Percentiles rank a stretch among this genome's conserved stretches.
Evolutionary conservation across 2,329 filamentous ascomycete species (phyloP).

Genomic region (Claviceps sorghi): DNA sequence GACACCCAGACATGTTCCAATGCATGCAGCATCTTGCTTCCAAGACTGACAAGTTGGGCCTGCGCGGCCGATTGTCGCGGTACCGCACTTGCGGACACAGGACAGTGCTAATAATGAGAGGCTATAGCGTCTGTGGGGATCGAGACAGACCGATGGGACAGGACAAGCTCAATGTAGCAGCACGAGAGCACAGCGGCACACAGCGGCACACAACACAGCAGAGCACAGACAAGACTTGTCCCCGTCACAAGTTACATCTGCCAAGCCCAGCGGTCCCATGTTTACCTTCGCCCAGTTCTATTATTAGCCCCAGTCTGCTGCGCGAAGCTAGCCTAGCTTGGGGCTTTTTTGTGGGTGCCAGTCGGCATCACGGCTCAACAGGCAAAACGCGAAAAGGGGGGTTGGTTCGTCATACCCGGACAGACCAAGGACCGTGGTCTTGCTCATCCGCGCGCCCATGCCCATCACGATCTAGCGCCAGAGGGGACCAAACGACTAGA

Average conservation of each 20-base stretch:
- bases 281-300: background rate
- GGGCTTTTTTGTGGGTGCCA: background rate
- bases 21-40: background rate
- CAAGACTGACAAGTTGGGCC: background rate
- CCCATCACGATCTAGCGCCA: conserved; percentile 1
- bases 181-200: background rate
- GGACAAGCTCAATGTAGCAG: background rate
- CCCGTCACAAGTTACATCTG: conserved; percentile 1
- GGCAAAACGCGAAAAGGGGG: background rate
- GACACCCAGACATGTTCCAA: background rate
- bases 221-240: background rate
- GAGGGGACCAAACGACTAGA: background rate
- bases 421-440: background rate
- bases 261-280: background rate
- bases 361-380: conserved; percentile 4
- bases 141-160: too few species aligned
- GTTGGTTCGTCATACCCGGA: conserved; percentile 1
- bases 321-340: background rate
- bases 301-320: conserved; percentile 1
- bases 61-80: too few species aligned
- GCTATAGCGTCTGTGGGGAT: too few species aligned
- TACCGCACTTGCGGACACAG: too few species aligned
- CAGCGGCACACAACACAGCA: background rate
- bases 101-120: too few species aligned
- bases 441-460: background rate